Conservation (phyloP, 257 asterid species). For the Mitragyna speciosa region DNA sequence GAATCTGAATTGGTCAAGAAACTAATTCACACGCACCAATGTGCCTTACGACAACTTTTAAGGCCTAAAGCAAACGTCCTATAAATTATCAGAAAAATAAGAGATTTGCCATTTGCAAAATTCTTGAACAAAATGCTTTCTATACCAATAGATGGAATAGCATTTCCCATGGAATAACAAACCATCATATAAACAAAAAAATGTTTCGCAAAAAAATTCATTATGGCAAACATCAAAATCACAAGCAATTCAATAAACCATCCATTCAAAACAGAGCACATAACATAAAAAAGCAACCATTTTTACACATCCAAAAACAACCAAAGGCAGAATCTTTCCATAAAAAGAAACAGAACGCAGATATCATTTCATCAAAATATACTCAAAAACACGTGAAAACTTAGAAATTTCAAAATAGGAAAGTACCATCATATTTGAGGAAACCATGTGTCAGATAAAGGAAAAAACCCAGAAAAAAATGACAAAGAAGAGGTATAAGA, state of each 20-base stretch:
- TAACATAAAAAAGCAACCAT: slow-evolving; percentile 3
- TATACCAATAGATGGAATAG: not conserved
- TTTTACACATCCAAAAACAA: not conserved
- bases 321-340: not conserved
- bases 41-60: not conserved
- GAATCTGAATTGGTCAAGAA: slow-evolving; percentile 18
- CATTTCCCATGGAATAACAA: not conserved
- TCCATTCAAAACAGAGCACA: not conserved
- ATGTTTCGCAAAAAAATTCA: not conserved
- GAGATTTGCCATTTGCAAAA: slow-evolving; percentile 8
- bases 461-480: not conserved
- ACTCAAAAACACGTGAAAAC: not conserved
- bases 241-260: not conserved
- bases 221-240: not conserved
- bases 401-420: not conserved
- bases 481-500: not conserved
- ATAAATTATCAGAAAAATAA: not conserved
- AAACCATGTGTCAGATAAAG: slow-evolving; percentile 1
- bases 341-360: slow-evolving; percentile 6
- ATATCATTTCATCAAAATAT: slow-evolving; percentile 5
- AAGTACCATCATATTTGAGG: not conserved
- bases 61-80: not conserved
- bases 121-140: not conserved
- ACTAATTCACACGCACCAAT: not conserved
- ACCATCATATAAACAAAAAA: not conserved